Percentiles rank a stretch among this genome's conserved stretches.
Evolutionary conservation across 1,139 yeast genomes (phyloP).

Genomic region (Lodderomyces metapsilosis): DNA sequence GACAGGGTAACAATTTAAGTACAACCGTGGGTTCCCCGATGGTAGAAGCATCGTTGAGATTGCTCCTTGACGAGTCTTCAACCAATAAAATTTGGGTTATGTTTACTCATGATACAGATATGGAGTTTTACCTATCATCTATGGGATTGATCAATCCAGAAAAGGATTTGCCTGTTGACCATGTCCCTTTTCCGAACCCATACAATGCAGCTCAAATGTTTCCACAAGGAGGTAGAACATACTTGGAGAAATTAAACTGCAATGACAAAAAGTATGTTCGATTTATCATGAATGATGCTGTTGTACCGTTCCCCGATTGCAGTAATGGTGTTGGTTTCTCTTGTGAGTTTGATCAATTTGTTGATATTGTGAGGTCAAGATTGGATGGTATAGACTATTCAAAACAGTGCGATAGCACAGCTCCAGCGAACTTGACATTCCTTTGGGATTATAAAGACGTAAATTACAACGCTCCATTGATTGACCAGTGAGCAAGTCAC

Average conservation of each 20-base stretch:
- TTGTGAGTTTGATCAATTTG: slow-evolving; percentile 46
- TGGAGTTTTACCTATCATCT: slow-evolving; percentile 47
- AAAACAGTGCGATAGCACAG: slow-evolving; percentile 33
- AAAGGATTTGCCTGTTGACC: slow-evolving; percentile 17
- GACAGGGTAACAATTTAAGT: slow-evolving; percentile 49
- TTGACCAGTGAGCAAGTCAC: slow-evolving; percentile 10
- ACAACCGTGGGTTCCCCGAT: slow-evolving; percentile 46
- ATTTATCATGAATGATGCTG: slow-evolving; percentile 55
- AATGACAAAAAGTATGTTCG: slow-evolving; percentile 38
- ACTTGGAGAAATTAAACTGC: slow-evolving; percentile 45
- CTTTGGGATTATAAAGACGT: slow-evolving; percentile 34
- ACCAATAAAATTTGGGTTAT: slow-evolving; percentile 38
- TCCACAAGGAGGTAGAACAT: slow-evolving; percentile 54
- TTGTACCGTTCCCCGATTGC: slow-evolving; percentile 52
- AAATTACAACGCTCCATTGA: slow-evolving; percentile 25
- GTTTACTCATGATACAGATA: slow-evolving; percentile 58
- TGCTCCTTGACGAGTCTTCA: slow-evolving; percentile 26
- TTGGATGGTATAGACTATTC: slow-evolving; percentile 27
- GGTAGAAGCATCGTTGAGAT: slow-evolving; percentile 47
- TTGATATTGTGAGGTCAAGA: slow-evolving; percentile 29
- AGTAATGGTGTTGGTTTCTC: slow-evolving; percentile 57
- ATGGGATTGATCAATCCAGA: slow-evolving; percentile 44
- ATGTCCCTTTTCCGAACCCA: slow-evolving; percentile 34
- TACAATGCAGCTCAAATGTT: slow-evolving; percentile 45
- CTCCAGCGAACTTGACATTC: slow-evolving; percentile 25